Percentiles rank a stretch among this genome's conserved stretches.
Conservation (phyloP, 2,329 filamentous ascomycete species). For the Aspergillus pseudoglaucus region DNA sequence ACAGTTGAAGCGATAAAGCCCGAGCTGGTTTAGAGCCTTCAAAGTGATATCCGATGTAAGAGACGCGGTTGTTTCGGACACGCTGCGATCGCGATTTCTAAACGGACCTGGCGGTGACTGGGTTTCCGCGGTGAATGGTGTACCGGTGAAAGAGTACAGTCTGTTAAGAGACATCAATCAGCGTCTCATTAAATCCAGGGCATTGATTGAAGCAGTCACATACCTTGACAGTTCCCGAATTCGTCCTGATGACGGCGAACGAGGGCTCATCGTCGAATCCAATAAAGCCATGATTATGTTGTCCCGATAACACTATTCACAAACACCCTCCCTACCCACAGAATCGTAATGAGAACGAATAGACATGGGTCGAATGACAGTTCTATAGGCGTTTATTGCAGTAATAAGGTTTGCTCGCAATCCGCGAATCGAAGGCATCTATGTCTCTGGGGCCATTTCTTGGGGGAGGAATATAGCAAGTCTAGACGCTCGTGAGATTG, state of each 20-base stretch:
- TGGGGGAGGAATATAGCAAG: too few species aligned
- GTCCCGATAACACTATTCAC: background rate
- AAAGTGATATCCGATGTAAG: constrained; percentile 24
- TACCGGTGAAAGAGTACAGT: background rate
- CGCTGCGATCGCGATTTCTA: too few species aligned
- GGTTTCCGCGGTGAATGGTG: background rate
- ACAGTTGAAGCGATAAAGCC: constrained; percentile 36
- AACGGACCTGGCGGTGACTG: background rate
- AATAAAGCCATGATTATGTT: background rate
- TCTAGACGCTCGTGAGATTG: too few species aligned
- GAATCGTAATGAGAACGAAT: background rate
- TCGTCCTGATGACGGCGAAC: background rate
- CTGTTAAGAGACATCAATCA: background rate
- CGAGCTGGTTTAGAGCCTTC: constrained; percentile 47
- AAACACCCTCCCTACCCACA: background rate
- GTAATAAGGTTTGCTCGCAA: too few species aligned
- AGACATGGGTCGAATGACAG: background rate
- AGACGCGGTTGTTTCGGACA: background rate
- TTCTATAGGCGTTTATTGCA: background rate
- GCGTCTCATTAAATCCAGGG: background rate
- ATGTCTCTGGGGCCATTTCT: too few species aligned
- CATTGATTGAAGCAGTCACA: background rate
- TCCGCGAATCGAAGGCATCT: too few species aligned
- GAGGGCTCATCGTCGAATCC: background rate
- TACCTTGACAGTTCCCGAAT: background rate